Evolutionary conservation across 208 protist genomes (phyloP).

Genomic region (Acanthamoeba polyphaga): DNA sequence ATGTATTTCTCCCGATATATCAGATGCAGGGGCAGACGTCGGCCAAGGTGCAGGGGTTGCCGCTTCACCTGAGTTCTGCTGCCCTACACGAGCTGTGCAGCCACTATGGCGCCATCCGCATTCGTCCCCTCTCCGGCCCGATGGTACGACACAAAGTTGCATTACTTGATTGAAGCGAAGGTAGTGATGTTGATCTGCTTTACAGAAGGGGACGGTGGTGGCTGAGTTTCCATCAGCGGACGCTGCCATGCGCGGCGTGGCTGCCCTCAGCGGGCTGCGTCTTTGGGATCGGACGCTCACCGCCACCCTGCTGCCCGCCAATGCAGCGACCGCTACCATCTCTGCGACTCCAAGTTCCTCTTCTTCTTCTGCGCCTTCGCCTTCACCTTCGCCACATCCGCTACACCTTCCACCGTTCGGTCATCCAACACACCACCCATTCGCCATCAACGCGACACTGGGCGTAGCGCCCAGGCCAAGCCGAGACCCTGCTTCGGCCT

Average conservation of each 20-base stretch:
- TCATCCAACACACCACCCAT: too few species aligned
- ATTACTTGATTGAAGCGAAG: not conserved
- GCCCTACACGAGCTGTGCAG: not conserved
- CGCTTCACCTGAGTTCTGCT: not conserved
- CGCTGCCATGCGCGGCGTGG: not conserved
- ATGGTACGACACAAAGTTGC: not conserved
- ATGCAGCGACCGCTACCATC: not conserved
- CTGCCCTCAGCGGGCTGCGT: not conserved
- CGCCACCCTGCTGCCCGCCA: not conserved
- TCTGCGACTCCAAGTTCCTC: not conserved
- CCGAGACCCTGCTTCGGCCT: not conserved
- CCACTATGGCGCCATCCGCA: constrained; percentile 10
- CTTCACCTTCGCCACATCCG: not conserved
- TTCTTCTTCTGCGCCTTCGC: not conserved
- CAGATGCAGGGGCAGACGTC: not conserved
- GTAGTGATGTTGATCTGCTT: not conserved
- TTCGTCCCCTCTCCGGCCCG: not conserved
- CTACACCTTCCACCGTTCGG: not conserved
- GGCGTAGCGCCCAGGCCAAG: too few species aligned
- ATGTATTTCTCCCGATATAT: not conserved
- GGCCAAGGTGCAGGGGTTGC: constrained; percentile 5
- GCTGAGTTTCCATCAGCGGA: constrained; percentile 33
- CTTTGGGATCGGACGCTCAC: not conserved
- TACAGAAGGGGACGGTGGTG: not conserved
- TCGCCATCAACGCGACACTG: not conserved